Evolutionary conservation across 2,329 filamentous ascomycete species (phyloP).

Genomic region (Ophiocordyceps robertsii): DNA sequence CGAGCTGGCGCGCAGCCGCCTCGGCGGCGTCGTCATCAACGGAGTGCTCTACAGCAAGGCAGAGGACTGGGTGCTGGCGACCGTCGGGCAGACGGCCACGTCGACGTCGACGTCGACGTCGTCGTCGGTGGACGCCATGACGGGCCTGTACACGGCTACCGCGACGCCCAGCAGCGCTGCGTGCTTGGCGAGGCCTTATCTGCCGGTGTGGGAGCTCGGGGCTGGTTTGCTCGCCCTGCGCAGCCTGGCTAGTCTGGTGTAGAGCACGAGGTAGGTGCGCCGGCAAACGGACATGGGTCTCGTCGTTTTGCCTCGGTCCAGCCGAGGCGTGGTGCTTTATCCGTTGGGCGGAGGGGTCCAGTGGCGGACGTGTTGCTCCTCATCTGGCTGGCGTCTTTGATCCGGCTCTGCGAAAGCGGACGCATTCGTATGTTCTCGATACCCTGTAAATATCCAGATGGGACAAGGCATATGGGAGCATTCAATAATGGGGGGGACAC

Average conservation of each 20-base stretch:
- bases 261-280: no score
- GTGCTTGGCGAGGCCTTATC: background rate
- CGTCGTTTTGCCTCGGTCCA: no score
- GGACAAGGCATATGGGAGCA: no score
- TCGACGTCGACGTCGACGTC: constrained; percentile 5
- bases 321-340: no score
- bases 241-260: background rate
- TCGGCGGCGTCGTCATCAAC: constrained; percentile 43
- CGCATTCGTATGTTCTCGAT: no score
- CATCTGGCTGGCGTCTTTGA: no score
- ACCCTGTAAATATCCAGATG: no score
- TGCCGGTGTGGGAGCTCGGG: background rate
- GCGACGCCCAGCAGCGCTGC: constrained; percentile 11
- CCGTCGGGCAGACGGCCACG: constrained; percentile 9
- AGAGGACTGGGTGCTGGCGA: constrained; percentile 27
- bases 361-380: no score
- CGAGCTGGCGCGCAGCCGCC: constrained; percentile 24
- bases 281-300: no score
- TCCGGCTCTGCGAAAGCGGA: no score
- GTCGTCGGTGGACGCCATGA: constrained; percentile 11
- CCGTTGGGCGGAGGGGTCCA: no score
- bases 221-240: background rate
- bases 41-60: constrained; percentile 37
- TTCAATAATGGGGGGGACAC: no score
- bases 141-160: constrained; percentile 22